Conservation (phyloP, 2,329 filamentous ascomycete species). For the Ceratocystis alfenasii region DNA sequence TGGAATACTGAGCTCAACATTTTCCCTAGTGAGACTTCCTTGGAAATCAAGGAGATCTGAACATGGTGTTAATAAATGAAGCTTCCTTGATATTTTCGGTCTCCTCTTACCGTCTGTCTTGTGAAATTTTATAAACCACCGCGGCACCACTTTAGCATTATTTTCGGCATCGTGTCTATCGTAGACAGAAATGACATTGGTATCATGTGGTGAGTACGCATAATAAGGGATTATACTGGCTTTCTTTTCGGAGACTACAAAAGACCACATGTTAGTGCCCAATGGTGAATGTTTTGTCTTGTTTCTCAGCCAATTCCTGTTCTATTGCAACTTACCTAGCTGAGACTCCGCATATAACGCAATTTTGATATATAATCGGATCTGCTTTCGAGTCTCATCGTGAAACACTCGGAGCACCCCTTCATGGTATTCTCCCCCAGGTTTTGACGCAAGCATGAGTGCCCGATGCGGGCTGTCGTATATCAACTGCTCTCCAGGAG, state of each 20-base stretch:
- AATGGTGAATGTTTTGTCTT: background rate
- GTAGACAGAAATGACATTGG: conserved; percentile 12
- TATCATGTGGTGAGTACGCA: conserved; percentile 10
- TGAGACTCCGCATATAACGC: background rate
- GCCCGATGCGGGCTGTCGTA: background rate
- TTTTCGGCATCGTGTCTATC: background rate
- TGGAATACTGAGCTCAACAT: conserved; percentile 12
- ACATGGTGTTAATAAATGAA: background rate
- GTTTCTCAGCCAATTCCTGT: background rate
- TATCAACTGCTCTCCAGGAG: conserved; percentile 13
- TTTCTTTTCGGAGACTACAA: conserved; percentile 6
- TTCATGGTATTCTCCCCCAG: background rate
- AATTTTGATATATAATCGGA: background rate
- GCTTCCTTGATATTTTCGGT: background rate
- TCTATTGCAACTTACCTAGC: background rate
- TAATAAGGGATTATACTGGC: conserved; percentile 9
- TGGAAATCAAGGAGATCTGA: conserved; percentile 14
- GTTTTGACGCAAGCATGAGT: background rate
- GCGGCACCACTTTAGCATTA: background rate
- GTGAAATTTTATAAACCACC: conserved; percentile 11
- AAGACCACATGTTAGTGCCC: background rate
- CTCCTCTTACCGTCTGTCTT: background rate
- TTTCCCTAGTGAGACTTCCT: conserved; percentile 12
- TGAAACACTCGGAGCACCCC: conserved; percentile 8
- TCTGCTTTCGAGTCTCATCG: background rate